A percentile compares a stretch with the other conserved stretches of the same genome.
Evolutionary conservation across 495 filamentous ascomycete genomes (phyloP).

Genomic region (Daldinia decipiens): DNA sequence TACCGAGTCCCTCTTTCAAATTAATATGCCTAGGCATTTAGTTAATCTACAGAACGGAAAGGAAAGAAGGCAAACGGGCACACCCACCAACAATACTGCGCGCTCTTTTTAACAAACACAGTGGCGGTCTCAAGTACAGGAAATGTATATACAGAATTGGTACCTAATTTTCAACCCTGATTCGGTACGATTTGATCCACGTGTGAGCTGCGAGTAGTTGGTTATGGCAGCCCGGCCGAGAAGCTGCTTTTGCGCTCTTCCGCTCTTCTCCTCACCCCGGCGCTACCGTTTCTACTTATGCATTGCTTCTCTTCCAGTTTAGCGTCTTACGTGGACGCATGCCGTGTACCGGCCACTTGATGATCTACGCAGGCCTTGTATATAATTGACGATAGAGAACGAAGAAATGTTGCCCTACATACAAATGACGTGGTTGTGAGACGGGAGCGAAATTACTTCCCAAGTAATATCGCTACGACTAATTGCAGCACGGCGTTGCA

Average conservation of each 20-base stretch:
- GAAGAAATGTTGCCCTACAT: slow-evolving; percentile 16
- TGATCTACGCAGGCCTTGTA: slow-evolving; percentile 32
- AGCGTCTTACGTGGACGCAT: slow-evolving; percentile 41
- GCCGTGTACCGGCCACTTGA: slow-evolving; percentile 23
- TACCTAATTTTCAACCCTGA: slow-evolving; percentile 13
- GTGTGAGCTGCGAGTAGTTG: slow-evolving; percentile 32
- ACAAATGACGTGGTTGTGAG: slow-evolving; percentile 36
- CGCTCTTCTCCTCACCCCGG: slow-evolving; percentile 9
- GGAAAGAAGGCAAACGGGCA: slow-evolving; percentile 11
- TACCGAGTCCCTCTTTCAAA: slow-evolving; percentile 10
- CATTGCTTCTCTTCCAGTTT: slow-evolving; percentile 29
- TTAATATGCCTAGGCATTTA: not conserved
- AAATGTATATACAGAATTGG: not conserved
- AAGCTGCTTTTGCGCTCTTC: slow-evolving; percentile 8
- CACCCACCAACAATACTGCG: not conserved
- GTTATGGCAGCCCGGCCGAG: slow-evolving; percentile 27
- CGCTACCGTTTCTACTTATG: slow-evolving; percentile 19
- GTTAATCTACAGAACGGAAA: slow-evolving; percentile 2
- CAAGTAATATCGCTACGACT: slow-evolving; percentile 18
- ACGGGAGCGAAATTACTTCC: slow-evolving; percentile 34
- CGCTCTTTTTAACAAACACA: slow-evolving; percentile 16
- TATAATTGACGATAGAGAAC: slow-evolving; percentile 8
- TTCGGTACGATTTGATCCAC: slow-evolving; percentile 38
- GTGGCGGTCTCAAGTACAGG: slow-evolving; percentile 37
- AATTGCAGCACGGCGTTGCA: slow-evolving; percentile 17